Conservation (phyloP, 2,329 filamentous ascomycete species). For the Alternaria brassicicola region DNA sequence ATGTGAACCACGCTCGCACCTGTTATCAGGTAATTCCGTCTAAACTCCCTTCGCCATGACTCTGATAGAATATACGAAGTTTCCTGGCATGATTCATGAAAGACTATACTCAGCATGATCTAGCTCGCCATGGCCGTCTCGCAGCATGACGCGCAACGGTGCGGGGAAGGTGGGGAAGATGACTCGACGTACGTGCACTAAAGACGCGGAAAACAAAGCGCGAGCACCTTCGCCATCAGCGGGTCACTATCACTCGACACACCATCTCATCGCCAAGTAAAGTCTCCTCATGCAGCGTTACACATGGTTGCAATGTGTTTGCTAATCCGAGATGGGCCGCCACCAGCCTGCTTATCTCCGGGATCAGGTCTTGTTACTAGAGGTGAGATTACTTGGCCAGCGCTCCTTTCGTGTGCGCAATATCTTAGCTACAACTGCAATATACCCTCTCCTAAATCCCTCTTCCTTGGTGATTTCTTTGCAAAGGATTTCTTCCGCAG, state of each 20-base stretch:
- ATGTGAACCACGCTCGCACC: neutral
- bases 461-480: neutral
- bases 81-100: neutral
- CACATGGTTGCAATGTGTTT: neutral
- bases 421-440: neutral
- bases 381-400: constrained; percentile 5
- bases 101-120: neutral
- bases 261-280: neutral
- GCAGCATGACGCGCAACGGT: neutral
- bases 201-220: constrained; percentile 36
- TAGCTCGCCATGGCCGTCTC: neutral
- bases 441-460: constrained; percentile 20
- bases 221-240: constrained; percentile 21
- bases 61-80: neutral
- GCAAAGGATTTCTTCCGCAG: neutral
- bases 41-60: neutral
- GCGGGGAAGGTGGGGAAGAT: constrained; percentile 12
- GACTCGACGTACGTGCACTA: constrained; percentile 2
- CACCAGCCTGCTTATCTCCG: neutral
- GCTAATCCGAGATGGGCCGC: constrained; percentile 6
- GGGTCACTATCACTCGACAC: constrained; percentile 11
- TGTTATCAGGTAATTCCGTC: neutral
- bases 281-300: neutral
- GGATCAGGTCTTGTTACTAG: constrained; percentile 14
- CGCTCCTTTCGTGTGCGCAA: neutral